Evolutionary conservation across 441 rosid species (phyloP).

Genomic region (Gossypium lobatum): DNA sequence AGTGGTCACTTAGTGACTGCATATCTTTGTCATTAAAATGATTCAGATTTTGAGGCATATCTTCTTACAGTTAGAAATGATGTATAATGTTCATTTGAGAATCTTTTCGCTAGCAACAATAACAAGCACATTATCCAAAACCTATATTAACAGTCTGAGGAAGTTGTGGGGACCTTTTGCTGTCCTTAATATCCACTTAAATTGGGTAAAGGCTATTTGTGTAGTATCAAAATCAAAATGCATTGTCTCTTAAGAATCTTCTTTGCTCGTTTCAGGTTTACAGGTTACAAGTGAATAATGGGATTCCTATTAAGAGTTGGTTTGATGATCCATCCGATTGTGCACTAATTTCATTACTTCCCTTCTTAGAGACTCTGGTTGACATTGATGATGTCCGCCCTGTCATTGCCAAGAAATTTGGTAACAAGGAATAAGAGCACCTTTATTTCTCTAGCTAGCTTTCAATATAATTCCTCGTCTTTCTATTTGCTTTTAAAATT

Average conservation of each 20-base stretch:
- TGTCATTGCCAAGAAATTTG: conserved; percentile 81
- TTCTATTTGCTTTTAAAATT: conserved; percentile 27
- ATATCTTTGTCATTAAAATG: background rate
- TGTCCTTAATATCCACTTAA: no score
- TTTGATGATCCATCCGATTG: conserved; percentile 85
- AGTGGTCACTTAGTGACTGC: background rate
- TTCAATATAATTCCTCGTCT: conserved; percentile 40
- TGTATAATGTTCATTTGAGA: background rate
- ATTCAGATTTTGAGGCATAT: background rate
- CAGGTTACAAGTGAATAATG: conserved; percentile 88
- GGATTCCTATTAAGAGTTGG: conserved; percentile 98
- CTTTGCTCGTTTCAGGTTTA: conserved; percentile 68
- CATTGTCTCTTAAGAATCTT: background rate
- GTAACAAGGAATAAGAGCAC: conserved; percentile 81
- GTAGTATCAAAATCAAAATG: background rate
- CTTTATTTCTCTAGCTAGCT: conserved; percentile 38
- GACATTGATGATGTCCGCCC: conserved; percentile 95
- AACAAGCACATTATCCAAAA: no score
- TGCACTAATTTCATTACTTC: conserved; percentile 74
- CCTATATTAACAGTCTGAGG: no score
- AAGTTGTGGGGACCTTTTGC: no score
- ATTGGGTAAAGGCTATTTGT: background rate
- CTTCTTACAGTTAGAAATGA: background rate
- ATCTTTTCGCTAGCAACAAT: background rate
- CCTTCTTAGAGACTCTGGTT: conserved; percentile 84